Conservation (phyloP, 2,329 filamentous ascomycete genomes). For the Fusarium nisikadoi region DNA sequence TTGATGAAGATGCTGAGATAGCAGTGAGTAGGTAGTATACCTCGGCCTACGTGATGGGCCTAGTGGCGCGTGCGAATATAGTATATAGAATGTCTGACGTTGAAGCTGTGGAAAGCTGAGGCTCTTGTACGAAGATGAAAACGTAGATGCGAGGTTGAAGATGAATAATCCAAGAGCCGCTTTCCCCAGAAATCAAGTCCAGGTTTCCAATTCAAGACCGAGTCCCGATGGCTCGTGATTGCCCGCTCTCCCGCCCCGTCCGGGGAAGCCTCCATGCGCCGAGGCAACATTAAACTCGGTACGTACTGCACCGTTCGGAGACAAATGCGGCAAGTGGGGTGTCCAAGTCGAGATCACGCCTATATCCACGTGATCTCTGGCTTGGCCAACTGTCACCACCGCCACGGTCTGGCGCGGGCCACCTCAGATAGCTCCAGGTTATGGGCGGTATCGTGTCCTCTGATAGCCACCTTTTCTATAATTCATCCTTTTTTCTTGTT, state of each 20-base stretch:
- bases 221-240: constrained; percentile 42
- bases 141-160: constrained; percentile 13
- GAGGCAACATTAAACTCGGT: constrained; percentile 26
- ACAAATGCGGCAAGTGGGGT: constrained; percentile 42
- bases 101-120: background rate
- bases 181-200: constrained; percentile 14
- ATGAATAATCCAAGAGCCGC: constrained; percentile 29
- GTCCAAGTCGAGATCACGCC: constrained; percentile 13
- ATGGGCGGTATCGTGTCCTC: constrained; percentile 47
- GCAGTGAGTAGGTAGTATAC: constrained; percentile 13
- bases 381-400: constrained; percentile 46
- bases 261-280: constrained; percentile 40
- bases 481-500: constrained; percentile 22
- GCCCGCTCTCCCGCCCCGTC: constrained; percentile 35
- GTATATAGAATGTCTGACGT: background rate
- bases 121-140: background rate
- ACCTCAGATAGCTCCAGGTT: constrained; percentile 38
- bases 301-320: constrained; percentile 28
- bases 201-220: background rate
- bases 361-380: constrained; percentile 34
- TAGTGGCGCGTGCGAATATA: background rate
- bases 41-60: constrained; percentile 30
- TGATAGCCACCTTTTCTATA: constrained; percentile 37
- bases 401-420: constrained; percentile 31
- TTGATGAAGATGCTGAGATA: constrained; percentile 2